Evolutionary conservation across 768 basidiomycete species (phyloP), one percentile per base, ranked within the genome.

Genomic region (Chiua virens): DNA sequence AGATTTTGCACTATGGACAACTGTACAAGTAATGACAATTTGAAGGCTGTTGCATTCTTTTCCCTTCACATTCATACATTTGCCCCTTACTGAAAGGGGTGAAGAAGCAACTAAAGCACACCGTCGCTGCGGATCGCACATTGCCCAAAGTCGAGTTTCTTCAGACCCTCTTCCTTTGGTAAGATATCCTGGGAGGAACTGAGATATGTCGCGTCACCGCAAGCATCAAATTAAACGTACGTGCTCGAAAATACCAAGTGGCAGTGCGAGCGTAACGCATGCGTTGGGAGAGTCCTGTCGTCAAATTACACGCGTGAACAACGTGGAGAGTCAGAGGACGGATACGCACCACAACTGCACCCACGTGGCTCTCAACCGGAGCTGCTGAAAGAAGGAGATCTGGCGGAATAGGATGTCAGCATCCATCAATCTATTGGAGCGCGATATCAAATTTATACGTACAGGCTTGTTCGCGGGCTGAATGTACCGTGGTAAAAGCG

Each of bases 391-490:
- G 73, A 15, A 89, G 68, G 10, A 87, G 75, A 59, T 87, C 83
- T 85, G 51, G 13, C 10, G 4, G 30, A 30, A 30, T 30, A 30
- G 13, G 30, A 5, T 11, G 2, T 30, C 30, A 30, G 30, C 5
- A 14, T 5, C 30, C 30, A 30, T 30, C 11, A 30, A 20, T 3
- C 14, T 10, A 3, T 18, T 11, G 8, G 8, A 5, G 14, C 4
- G 18, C n/a, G 37, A n/a, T 11, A 14, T 11, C 13, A 37, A 13
- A 59, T 14, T 0, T 17, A 22, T 1, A 55, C 74, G 55, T 56
- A 86, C 84, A 88, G 5, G 84, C 82, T 73, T 91, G 89, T 66
- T 91, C 87, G 14, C 86, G 82, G 32, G 88, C 85, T 87, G n/a
- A 3, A 30, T n/a, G 22, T 32, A n/a, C n/a, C n/a, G n/a, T n/a